Percentiles rank a stretch among this genome's conserved stretches.
Conservation (phyloP, 176 grass and related monocot species). For the Rhynchospora tenuis region DNA sequence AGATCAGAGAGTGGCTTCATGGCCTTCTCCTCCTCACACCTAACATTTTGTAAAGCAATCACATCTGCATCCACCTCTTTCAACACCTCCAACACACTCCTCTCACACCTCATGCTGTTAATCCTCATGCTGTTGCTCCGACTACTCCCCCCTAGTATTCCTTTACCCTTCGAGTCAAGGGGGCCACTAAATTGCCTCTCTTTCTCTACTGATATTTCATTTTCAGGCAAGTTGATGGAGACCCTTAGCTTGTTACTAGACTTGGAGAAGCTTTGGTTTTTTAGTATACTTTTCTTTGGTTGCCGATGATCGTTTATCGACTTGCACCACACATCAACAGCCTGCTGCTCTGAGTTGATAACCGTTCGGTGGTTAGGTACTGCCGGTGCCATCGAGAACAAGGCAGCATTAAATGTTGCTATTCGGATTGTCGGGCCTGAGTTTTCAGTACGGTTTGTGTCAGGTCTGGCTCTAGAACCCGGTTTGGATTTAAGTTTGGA, state of each 20-base stretch:
- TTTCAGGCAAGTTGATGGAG: slow-evolving; percentile 92
- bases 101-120: background rate
- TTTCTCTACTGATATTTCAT: slow-evolving; percentile 82
- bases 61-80: slow-evolving; percentile 76
- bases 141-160: background rate
- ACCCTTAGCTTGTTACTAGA: slow-evolving; percentile 69
- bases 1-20: slow-evolving; percentile 89
- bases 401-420: slow-evolving; percentile 91
- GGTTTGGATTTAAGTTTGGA: slow-evolving; percentile 11
- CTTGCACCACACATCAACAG: slow-evolving; percentile 2
- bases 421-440: slow-evolving; percentile 49
- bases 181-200: slow-evolving; percentile 20
- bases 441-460: background rate
- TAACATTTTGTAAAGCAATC: slow-evolving; percentile 90
- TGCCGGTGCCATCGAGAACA: slow-evolving; percentile 93
- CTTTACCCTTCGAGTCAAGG: slow-evolving; percentile 25
- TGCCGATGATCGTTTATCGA: slow-evolving; percentile 11
- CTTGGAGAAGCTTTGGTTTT: slow-evolving; percentile 53
- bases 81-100: slow-evolving; percentile 85
- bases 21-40: slow-evolving; percentile 74
- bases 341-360: background rate
- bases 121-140: background rate
- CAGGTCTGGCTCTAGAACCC: background rate
- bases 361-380: background rate
- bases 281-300: slow-evolving; percentile 77